Evolutionary conservation across 192 early-diverging fungal species (phyloP).

Genomic region (Coemansia sp.): DNA sequence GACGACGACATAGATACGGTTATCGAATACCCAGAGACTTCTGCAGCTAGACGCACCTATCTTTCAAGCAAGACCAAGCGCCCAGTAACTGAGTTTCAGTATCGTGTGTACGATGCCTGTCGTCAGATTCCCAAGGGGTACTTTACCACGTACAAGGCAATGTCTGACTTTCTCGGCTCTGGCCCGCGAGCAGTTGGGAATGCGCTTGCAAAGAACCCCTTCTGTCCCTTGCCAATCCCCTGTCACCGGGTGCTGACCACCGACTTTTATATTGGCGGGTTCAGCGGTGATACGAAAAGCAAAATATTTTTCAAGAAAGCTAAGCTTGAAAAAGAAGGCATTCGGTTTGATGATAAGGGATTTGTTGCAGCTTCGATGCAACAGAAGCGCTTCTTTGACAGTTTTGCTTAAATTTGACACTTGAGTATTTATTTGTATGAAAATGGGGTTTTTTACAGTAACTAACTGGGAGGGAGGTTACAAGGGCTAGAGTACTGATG

Average conservation of each 20-base stretch:
- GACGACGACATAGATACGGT: conserved; percentile 52
- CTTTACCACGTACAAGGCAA: conserved; percentile 66
- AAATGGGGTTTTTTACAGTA: background rate
- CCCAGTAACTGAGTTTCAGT: conserved; percentile 68
- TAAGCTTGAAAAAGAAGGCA: conserved; percentile 63
- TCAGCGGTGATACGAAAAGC: conserved; percentile 60
- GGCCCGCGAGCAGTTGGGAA: conserved; percentile 66
- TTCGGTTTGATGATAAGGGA: conserved; percentile 59
- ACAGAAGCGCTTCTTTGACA: conserved; percentile 51
- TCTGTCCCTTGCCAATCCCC: conserved; percentile 65
- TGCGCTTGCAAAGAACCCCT: conserved; percentile 66
- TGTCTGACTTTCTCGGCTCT: conserved; percentile 61
- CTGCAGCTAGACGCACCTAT: conserved; percentile 44
- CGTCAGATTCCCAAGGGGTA: conserved; percentile 63
- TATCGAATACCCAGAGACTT: conserved; percentile 51
- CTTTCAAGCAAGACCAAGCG: conserved; percentile 58
- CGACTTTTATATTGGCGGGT: conserved; percentile 67
- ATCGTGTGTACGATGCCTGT: conserved; percentile 67
- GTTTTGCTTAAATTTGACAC: conserved; percentile 23
- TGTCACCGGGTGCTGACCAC: conserved; percentile 69
- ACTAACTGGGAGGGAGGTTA: no score
- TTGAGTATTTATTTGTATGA: background rate
- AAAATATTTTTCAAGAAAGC: conserved; percentile 65
- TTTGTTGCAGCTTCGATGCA: conserved; percentile 41
- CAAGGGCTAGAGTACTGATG: conserved; percentile 20